A percentile compares a stretch with the other conserved stretches of the same genome.
These are phyloP conservation scores for Fremontodendron californicum DNA, from an alignment of 345 rosid genomes.

Conservation along the genomic window DNA sequence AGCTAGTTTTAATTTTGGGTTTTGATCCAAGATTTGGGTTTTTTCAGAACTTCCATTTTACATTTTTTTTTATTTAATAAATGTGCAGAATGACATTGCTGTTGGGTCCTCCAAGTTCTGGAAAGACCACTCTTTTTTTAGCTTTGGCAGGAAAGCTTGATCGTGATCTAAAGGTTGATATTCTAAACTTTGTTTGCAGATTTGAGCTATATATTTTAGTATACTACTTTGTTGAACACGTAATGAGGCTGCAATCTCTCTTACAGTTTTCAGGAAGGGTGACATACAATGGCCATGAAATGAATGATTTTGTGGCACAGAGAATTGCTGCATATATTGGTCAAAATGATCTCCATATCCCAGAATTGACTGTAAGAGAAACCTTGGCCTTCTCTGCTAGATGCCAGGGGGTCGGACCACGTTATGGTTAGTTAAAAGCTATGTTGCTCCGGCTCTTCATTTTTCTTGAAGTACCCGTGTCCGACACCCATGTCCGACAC, in stretches of 20 bases:
- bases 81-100: slow-evolving; percentile 59
- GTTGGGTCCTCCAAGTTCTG: slow-evolving; percentile 85
- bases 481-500: too few species aligned
- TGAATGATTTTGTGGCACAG: slow-evolving; percentile 62
- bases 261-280: slow-evolving; percentile 49
- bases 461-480: too few species aligned
- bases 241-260: not conserved
- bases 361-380: slow-evolving; percentile 68
- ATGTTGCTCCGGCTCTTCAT: too few species aligned
- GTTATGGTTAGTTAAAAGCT: slow-evolving; percentile 57
- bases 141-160: slow-evolving; percentile 69
- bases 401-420: slow-evolving; percentile 68
- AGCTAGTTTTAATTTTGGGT: not conserved
- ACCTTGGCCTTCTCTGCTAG: slow-evolving; percentile 75
- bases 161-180: slow-evolving; percentile 11
- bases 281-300: slow-evolving; percentile 54
- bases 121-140: slow-evolving; percentile 68
- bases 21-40: not conserved
- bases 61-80: not conserved
- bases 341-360: slow-evolving; percentile 60
- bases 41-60: not conserved
- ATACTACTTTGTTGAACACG: not conserved
- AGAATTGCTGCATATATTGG: slow-evolving; percentile 65
- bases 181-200: not conserved
- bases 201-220: not conserved